Evolutionary conservation across 2,329 filamentous ascomycete genomes (phyloP), one percentile per base, ranked within the genome.

Genomic region (Stachybotrys elegans): DNA sequence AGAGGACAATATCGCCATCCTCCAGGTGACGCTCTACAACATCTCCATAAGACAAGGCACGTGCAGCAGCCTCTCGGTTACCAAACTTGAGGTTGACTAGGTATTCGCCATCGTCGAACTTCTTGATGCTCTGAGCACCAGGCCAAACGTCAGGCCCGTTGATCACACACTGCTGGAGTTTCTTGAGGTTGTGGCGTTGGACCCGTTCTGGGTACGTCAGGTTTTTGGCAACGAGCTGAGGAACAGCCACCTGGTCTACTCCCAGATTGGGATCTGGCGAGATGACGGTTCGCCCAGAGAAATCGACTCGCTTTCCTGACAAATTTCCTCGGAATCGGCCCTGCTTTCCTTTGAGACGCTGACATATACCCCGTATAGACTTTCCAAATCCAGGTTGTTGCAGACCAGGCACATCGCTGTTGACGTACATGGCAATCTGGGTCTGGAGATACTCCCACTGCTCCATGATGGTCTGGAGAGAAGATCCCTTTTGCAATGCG

Each of bases 281-380:
- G 65, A 98, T 98, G 65, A 98, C 93, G 1, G 93, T 98, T 62
- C 93, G 83, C 16, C 90, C 93, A 9, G 93, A 98, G 66, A 97
- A 98, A 61, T 98, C 92, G 43, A 98, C 93, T 77, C 93, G 92
- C 68, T 98, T 98, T 61, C 93, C 93, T 0, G 92, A 97, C 48
- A 98, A 67, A 57, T 98, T 98, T 46, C 94, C 93, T 69, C 93
- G 85, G 67, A 98, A 98, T 43, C 93, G 88, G 43, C 93, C 93
- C 60, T 97, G 92, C 60, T 98, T 98, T 54, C 93, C 93, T 68
- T 98, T 98, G 40, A 98, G 68, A n/a, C 93, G 83, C 66, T 97
- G 93, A 49, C 92, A 95, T 60, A 98, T 94, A 16, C 93, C 93
- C 55, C 93, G 81, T 57, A 93, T 94, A 1, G 87, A 79, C 63